Base-by-base conservation (phyloP, 1,284 basidiomycete genomes). In the Hortiboletus rubellus region DNA sequence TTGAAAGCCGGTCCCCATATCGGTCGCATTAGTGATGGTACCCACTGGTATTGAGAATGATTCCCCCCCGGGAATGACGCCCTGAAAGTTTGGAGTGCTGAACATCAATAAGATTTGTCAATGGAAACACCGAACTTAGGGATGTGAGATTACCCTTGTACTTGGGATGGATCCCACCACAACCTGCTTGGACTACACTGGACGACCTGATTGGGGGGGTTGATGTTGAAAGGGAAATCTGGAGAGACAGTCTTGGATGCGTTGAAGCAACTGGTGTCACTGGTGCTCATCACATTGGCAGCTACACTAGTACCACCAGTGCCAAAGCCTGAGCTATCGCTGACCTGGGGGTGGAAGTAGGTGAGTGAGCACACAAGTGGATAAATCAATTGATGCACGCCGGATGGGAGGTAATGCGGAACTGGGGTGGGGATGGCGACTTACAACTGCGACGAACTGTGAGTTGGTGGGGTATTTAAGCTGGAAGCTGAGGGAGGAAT, bases 31-130 rank as follows among this genome's bases (percentile, higher is more conserved):
- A 2, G 83, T 79, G 30, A 84, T 68, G 2, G 64, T 37, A 8
- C 75, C 76, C 54, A 78, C 55, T 1, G 85, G 83, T 53, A 92
- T 81, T 8, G 77, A 66, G 67, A 91, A 91, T 0, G 89, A 87
- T 50, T 89, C 74, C 17, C 90, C 90, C 3, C 89, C 90, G 1
- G 90, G 91, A 36, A 92, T 91, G 43, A 91, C 76, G 10, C 88
- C 89, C 42, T 84, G 76, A 69, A 92, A 87, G 34, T 72, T 79
- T 4, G 83, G 79, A 3, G 68, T 79, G 11, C 87, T 87, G 57
- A 41, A 51, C n/a, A 48, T 14, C 52, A 1, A 14, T 7, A 18
- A 22, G 24, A 27, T 0, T 15, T 4, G 48, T 62, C 47, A 61
- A 45, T 24, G 36, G 12, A 11, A 34, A 47, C 40, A 40, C 18